Base-by-base conservation (phyloP, 305 asterid species). In the Withania somnifera region DNA sequence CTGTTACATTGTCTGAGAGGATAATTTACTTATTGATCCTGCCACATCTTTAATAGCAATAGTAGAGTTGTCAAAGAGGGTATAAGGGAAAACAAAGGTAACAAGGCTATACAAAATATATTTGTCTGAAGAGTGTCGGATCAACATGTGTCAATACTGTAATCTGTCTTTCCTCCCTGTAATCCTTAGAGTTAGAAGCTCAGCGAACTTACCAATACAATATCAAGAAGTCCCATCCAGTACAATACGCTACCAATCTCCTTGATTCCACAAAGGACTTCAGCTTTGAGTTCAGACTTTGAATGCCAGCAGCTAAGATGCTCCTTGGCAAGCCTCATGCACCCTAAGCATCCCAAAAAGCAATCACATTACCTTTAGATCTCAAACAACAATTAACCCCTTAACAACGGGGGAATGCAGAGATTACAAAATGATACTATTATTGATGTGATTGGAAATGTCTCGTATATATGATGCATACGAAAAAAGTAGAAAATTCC, bases 181-280 rank as follows among this genome's bases (percentile, higher is more conserved):
- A 38, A 66, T 67, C 10, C 38, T 67, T 66, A 67, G 32, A 19
- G 53, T 67, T 26, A 67, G 56, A 67, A 61, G 7, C 11, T 47
- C 60, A 28, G 66, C 56, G 83, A 86, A 88, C 94, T 86, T 84
- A 94, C 99, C 95, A 94, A 84, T 81, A 92, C 97, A 82, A 96
- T 94, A 88, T 96, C 98, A 77, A 96, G 98, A 87, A 96, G 91
- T 82, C 99, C 94, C 98, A 93, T 96, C 97, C 94, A 96, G 90
- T 94, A 96, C 86, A 94, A 85, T 83, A 93, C 88, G 34, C 98
- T 93, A 84, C 98, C 99, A 61, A 94, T 91, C 91, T 96, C 98
- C 90, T 94, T 94, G 84, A 93, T 91, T 87, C 97, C 95, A 22
- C 91, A 92, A 71, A 96, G 89, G 87, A 95, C 91, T 87, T 93